phyloP scores from a whole-genome alignment of 148 eudicot species.

The Simmondsia chinensis region DNA sequence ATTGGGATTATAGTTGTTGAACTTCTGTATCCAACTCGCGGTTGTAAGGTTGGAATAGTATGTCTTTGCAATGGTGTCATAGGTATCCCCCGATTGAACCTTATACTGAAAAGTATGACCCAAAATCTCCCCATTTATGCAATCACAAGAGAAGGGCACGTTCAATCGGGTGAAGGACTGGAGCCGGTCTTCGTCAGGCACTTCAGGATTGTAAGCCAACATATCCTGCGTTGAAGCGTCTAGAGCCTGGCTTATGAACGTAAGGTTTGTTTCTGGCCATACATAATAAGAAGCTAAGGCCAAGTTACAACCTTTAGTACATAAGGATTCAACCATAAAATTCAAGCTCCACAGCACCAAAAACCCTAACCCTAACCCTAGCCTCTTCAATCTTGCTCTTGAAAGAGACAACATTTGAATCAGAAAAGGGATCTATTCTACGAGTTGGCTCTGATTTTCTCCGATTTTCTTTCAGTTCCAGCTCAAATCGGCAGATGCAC shows the following conservation, averaged over 20 bases:
- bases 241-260: conserved; percentile 33
- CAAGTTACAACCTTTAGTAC: conserved; percentile 34
- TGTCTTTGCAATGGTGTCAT: conserved; percentile 29
- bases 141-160: conserved; percentile 56
- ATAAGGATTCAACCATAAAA: conserved; percentile 18
- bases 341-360: no score
- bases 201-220: conserved; percentile 33
- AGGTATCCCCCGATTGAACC: conserved; percentile 41
- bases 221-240: conserved; percentile 7
- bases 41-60: conserved; percentile 60
- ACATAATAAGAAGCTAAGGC: conserved; percentile 57
- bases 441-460: no score
- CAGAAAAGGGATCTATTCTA: no score
- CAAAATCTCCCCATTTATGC: conserved; percentile 49
- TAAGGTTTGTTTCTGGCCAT: conserved; percentile 16
- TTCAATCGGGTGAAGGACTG: conserved; percentile 22
- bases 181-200: conserved; percentile 22
- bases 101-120: conserved; percentile 49
- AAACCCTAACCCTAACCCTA: no score
- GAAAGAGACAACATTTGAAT: no score
- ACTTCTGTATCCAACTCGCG: conserved; percentile 24
- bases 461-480: no score
- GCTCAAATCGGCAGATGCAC: no score
- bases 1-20: conserved; percentile 27
- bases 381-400: no score